Conservation (phyloP, 345 rosid species). For the Melaleuca alternifolia region DNA sequence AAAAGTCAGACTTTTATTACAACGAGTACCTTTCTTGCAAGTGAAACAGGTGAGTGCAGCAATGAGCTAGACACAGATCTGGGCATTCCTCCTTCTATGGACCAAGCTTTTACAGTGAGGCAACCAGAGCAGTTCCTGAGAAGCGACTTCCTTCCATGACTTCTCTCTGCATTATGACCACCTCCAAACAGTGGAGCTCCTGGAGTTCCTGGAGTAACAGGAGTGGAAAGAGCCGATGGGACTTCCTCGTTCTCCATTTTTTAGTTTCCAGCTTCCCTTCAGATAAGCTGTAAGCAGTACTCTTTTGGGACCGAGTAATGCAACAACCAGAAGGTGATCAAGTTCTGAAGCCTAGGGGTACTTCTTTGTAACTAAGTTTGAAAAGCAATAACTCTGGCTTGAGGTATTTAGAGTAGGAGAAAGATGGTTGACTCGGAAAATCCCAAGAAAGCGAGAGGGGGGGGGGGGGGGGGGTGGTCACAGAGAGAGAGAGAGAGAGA, state of each 20-base stretch:
- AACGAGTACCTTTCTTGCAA: slow-evolving; percentile 50
- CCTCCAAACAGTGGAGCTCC: slow-evolving; percentile 58
- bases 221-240: slow-evolving; percentile 63
- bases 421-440: background rate
- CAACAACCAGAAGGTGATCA: background rate
- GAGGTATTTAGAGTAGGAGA: background rate
- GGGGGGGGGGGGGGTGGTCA: too few relatives aligned
- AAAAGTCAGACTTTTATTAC: background rate
- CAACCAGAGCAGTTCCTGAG: slow-evolving; percentile 44
- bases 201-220: slow-evolving; percentile 61
- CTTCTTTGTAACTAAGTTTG: background rate
- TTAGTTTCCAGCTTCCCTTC: background rate
- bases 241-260: slow-evolving; percentile 47
- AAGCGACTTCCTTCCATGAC: slow-evolving; percentile 36
- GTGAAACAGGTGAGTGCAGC: slow-evolving; percentile 58
- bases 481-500: background rate
- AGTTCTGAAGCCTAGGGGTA: background rate
- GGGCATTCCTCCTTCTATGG: slow-evolving; percentile 57
- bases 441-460: background rate
- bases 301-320: background rate
- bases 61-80: slow-evolving; percentile 62
- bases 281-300: background rate
- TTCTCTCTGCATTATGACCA: slow-evolving; percentile 13
- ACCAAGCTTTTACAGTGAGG: slow-evolving; percentile 62
- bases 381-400: background rate